phyloP scores from a whole-genome alignment of 2,329 filamentous ascomycete genomes.

The Chlorencoelia australis region DNA sequence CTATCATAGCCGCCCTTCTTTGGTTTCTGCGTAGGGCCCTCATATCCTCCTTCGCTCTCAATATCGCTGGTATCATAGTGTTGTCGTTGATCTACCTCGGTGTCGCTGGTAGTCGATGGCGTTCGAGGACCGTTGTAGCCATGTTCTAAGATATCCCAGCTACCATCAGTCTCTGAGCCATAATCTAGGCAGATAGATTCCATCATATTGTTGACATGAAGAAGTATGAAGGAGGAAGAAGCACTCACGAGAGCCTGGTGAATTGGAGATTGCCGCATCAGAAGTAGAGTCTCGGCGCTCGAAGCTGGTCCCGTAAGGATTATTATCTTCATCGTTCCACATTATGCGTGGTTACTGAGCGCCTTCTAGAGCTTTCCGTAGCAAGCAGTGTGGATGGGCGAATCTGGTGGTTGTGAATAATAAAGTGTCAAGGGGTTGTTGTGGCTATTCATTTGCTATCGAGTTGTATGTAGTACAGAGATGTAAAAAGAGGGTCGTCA shows the following conservation, averaged over 20 bases:
- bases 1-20: slow-evolving; percentile 89
- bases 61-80: slow-evolving; percentile 31
- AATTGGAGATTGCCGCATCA: slow-evolving; percentile 54
- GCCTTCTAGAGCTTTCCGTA: slow-evolving; percentile 11
- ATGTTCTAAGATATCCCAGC: slow-evolving; percentile 38
- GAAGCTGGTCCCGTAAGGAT: slow-evolving; percentile 87
- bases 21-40: slow-evolving; percentile 34
- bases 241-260: slow-evolving; percentile 45
- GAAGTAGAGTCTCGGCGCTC: slow-evolving; percentile 74
- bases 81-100: slow-evolving; percentile 24
- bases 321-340: slow-evolving; percentile 99
- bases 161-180: slow-evolving; percentile 25
- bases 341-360: slow-evolving; percentile 54
- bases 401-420: too few relatives aligned
- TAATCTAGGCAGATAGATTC: slow-evolving; percentile 29
- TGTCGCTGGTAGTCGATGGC: slow-evolving; percentile 57
- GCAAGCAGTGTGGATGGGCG: too few relatives aligned
- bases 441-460: too few relatives aligned
- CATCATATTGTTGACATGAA: slow-evolving; percentile 26
- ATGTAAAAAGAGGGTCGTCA: too few relatives aligned
- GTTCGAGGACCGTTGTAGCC: slow-evolving; percentile 36
- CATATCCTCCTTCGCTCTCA: slow-evolving; percentile 42
- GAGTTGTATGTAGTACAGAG: too few relatives aligned
- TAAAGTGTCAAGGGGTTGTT: too few relatives aligned
- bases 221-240: slow-evolving; percentile 8